Base-by-base conservation (phyloP, 306 rosid species). In the Glycine latifolia region DNA sequence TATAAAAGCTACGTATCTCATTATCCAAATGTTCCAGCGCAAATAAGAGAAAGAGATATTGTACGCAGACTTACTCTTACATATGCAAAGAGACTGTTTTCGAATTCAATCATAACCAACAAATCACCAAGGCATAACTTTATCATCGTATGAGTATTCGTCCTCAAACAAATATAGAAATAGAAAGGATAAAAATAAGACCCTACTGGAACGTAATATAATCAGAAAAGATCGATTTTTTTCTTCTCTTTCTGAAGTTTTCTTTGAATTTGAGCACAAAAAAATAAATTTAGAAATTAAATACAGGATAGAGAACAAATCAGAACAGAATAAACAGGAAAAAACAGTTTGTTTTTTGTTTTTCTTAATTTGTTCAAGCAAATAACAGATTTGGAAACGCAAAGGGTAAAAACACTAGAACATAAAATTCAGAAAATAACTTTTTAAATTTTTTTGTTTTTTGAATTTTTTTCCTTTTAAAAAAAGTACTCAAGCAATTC, bases 121-220 rank as follows among this genome's bases (percentile, higher is more conserved):
- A n/a, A n/a, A n/a, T n/a, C n/a, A n/a, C n/a, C n/a, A n/a, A n/a
- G n/a, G n/a, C n/a, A n/a, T n/a, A n/a, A n/a, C n/a, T n/a, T n/a
- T n/a, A n/a, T n/a, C n/a, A n/a, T n/a, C n/a, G n/a, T n/a, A n/a
- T n/a, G n/a, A n/a, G n/a, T n/a, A n/a, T n/a, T n/a, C n/a, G n/a
- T n/a, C n/a, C n/a, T n/a, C n/a, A n/a, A 26, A 49, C 75, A 71
- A 49, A 69, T 54, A 69, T 69, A 17, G 37, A 12, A 20, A 26
- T 58, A 70, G 8, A 53, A 14, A 12, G 56, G 16, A 53, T 53
- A 53, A 9, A 53, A 53, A 26, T 26, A 26, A 26, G 17, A 13
- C 58, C 58, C n/a, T 5, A 13, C 56, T 14, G 58, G n/a, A 49
- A 49, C 54, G n/a, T 10, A 49, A 10, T 10, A 49, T 26, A 26